These are phyloP conservation scores for Suhomyces bokatorum DNA, from an alignment of 1,139 yeast genomes.

Conservation along the genomic window DNA sequence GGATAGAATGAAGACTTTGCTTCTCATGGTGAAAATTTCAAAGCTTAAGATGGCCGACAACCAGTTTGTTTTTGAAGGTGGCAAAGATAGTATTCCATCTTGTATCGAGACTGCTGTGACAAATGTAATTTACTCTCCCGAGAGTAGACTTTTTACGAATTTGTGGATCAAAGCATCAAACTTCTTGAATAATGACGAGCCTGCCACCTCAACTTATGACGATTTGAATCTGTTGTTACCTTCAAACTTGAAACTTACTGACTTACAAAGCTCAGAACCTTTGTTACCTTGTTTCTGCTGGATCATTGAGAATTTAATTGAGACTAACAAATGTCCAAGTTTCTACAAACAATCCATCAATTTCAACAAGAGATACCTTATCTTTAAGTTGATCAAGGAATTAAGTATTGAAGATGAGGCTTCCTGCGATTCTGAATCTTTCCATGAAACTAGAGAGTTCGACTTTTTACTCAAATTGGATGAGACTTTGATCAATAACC, in stretches of 20 bases:
- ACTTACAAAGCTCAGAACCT: constrained; percentile 38
- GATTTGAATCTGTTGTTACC: constrained; percentile 42
- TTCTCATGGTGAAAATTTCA: constrained; percentile 66
- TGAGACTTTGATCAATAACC: constrained; percentile 34
- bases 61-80: constrained; percentile 53
- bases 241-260: constrained; percentile 24
- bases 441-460: constrained; percentile 45
- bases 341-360: constrained; percentile 34
- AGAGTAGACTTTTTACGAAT: constrained; percentile 65
- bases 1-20: constrained; percentile 67
- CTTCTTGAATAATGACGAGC: constrained; percentile 25
- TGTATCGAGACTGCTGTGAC: constrained; percentile 80
- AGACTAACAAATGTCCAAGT: constrained; percentile 38
- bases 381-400: constrained; percentile 44
- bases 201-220: constrained; percentile 24
- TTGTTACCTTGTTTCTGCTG: constrained; percentile 80
- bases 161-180: constrained; percentile 64
- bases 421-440: constrained; percentile 22
- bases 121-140: constrained; percentile 78
- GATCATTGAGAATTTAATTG: constrained; percentile 47
- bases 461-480: constrained; percentile 47
- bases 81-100: constrained; percentile 64
- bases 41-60: constrained; percentile 70
- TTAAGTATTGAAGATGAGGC: constrained; percentile 41
- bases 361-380: constrained; percentile 46